Base-by-base conservation (phyloP, 2,329 filamentous ascomycete species). In the Erysiphe pisi region DNA sequence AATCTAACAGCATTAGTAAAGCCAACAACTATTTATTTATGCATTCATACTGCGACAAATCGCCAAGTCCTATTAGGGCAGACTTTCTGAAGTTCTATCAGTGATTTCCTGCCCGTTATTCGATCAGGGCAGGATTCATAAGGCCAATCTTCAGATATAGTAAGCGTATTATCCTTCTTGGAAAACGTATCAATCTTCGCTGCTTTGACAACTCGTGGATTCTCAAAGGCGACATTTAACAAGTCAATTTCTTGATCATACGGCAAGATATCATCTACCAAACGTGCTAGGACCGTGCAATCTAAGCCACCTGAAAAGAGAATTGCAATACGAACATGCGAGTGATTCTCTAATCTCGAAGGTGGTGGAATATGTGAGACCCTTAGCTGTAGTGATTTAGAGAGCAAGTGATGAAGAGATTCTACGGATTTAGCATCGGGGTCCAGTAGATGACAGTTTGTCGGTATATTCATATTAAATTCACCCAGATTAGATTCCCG, bases 151-250 rank as follows among this genome's bases (percentile, higher is more conserved):
- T 20, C 45, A 25, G 9, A 22, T 16, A 25, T 20, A 49, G 25
- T 45, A 11, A 63, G 58, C n/a, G 4, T 25, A 3, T 14, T 63
- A 36, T 52, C 45, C 22, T 52, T 56, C 18, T 52, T 74, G 11
- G 58, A 63, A 14, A 45, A 45, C n/a, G 22, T 25, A 7, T 63
- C 11, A 31, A 2, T 84, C 28, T 84, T 84, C 18, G 87, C 83
- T 65, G 88, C 85, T 3, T 86, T 89, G 78, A 86, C 89, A 79
- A 90, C 88, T 47, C 92, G 87, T 0, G 94, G 94, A 79, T 99
- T 99, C 82, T 99, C 93, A 81, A 99, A 99, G 0, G 94, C 95
- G 70, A 99, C 94, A 79, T 99, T 99, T 79, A 99, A 86, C 12
- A 99, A 85, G 81, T 98, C 95, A 78, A 99, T 89, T 0, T 87